Conservation (phyloP, 2,329 filamentous ascomycete genomes). For the Leptographium lundbergii region DNA sequence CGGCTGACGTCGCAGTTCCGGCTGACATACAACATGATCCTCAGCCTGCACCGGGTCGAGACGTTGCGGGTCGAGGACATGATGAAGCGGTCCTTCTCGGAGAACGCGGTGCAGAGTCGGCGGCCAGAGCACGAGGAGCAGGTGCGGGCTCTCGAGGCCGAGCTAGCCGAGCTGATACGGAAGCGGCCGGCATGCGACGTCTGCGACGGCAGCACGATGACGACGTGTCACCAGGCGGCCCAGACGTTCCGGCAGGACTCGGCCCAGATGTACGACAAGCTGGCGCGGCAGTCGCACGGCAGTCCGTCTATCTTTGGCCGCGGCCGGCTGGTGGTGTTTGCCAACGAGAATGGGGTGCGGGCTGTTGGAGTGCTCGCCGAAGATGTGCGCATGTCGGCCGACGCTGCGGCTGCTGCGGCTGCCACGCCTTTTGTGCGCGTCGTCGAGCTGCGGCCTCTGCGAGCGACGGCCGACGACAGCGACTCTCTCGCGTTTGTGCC, state of each 20-base stretch:
- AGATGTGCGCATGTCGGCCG: slow-evolving; percentile 33
- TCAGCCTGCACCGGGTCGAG: slow-evolving; percentile 89
- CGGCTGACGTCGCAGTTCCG: slow-evolving; percentile 94
- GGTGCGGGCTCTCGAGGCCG: slow-evolving; percentile 82
- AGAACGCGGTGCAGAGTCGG: slow-evolving; percentile 90
- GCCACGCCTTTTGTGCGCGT: slow-evolving; percentile 55
- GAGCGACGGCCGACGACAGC: slow-evolving; percentile 61
- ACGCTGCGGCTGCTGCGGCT: slow-evolving; percentile 23
- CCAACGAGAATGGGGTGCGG: slow-evolving; percentile 65
- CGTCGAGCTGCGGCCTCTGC: slow-evolving; percentile 59
- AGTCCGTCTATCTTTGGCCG: slow-evolving; percentile 65
- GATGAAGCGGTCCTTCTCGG: slow-evolving; percentile 99
- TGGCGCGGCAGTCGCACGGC: slow-evolving; percentile 59
- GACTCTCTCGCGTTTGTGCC: slow-evolving; percentile 78
- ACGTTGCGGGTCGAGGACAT: slow-evolving; percentile 98
- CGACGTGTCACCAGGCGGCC: slow-evolving; percentile 67
- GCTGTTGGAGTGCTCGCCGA: slow-evolving; percentile 59
- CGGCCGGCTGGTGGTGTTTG: slow-evolving; percentile 68
- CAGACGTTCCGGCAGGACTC: slow-evolving; percentile 74
- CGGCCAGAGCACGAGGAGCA: slow-evolving; percentile 92
- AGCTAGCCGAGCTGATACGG: slow-evolving; percentile 60
- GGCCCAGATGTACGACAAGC: slow-evolving; percentile 60
- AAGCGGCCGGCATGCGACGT: slow-evolving; percentile 72
- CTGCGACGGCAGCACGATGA: slow-evolving; percentile 57
- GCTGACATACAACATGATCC: slow-evolving; percentile 98